phyloP scores from a whole-genome alignment of 1,139 yeast species.

The Saccharomyces pastorianus region DNA sequence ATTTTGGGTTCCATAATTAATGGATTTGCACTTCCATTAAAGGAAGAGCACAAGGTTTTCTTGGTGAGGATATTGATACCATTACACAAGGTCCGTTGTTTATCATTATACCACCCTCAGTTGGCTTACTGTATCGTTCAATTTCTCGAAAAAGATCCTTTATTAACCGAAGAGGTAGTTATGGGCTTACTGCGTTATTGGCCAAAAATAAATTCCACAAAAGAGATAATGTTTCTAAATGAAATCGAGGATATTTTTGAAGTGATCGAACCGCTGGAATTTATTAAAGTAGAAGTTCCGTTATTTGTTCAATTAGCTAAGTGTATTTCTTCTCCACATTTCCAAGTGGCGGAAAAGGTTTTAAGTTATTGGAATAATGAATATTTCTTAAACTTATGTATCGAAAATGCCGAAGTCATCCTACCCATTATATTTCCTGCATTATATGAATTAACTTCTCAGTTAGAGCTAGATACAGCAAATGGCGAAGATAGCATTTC shows the following conservation, averaged over 20 bases:
- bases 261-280: slow-evolving; percentile 90
- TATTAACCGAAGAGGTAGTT: slow-evolving; percentile 86
- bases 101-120: slow-evolving; percentile 90
- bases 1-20: slow-evolving; percentile 92
- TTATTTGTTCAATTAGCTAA: slow-evolving; percentile 88
- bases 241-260: slow-evolving; percentile 96
- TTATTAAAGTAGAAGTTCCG: slow-evolving; percentile 86
- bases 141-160: slow-evolving; percentile 88
- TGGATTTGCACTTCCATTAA: slow-evolving; percentile 94
- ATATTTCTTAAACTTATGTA: slow-evolving; percentile 79
- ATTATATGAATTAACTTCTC: slow-evolving; percentile 68
- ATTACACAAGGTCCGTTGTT: slow-evolving; percentile 81
- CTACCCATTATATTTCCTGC: slow-evolving; percentile 89
- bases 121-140: slow-evolving; percentile 95
- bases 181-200: slow-evolving; percentile 89
- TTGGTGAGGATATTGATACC: slow-evolving; percentile 85
- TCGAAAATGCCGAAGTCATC: slow-evolving; percentile 86
- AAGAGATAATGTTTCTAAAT: slow-evolving; percentile 90
- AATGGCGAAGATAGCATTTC: slow-evolving; percentile 33
- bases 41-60: slow-evolving; percentile 93
- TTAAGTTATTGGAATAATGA: slow-evolving; percentile 93
- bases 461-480: slow-evolving; percentile 36
- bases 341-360: slow-evolving; percentile 95
- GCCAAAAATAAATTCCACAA: slow-evolving; percentile 95
- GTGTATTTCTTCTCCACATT: slow-evolving; percentile 91